Conservation (phyloP, 176 grass and related monocot genomes). For the Phragmites australis region DNA sequence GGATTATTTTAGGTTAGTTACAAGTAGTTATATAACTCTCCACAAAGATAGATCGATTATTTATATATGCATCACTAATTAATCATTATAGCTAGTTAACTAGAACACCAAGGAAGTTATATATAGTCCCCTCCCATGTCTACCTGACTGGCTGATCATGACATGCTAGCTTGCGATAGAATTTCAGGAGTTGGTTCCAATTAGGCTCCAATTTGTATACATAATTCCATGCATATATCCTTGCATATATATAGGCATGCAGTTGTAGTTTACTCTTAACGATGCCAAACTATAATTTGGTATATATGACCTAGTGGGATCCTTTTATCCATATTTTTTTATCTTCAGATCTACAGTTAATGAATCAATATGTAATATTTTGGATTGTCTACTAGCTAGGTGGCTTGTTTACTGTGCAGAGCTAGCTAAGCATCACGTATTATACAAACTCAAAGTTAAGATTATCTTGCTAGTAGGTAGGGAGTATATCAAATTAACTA, state of each 20-base stretch:
- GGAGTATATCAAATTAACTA: conserved; percentile 21
- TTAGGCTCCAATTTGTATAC: background rate
- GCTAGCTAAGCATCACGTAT: conserved; percentile 23
- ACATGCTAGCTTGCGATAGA: background rate
- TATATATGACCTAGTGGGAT: too few species aligned
- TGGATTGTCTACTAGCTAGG: background rate
- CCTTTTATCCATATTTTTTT: too few species aligned
- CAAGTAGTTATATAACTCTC: too few species aligned
- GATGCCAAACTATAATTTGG: background rate
- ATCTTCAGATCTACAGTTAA: conserved; percentile 9
- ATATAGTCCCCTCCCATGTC: background rate
- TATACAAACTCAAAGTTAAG: conserved; percentile 32
- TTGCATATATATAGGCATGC: background rate
- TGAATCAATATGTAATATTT: background rate
- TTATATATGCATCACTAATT: background rate
- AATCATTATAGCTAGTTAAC: too few species aligned
- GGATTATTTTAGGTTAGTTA: too few species aligned
- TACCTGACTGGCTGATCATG: background rate
- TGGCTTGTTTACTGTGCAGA: too few species aligned
- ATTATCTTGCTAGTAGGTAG: conserved; percentile 36
- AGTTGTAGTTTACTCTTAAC: background rate
- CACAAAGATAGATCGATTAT: background rate
- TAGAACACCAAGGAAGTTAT: too few species aligned
- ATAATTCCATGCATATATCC: background rate
- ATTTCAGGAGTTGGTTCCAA: background rate